Evolutionary conservation across 31 red algal species (phyloP).

Genomic region (Odonthalia washingtoniensis): DNA sequence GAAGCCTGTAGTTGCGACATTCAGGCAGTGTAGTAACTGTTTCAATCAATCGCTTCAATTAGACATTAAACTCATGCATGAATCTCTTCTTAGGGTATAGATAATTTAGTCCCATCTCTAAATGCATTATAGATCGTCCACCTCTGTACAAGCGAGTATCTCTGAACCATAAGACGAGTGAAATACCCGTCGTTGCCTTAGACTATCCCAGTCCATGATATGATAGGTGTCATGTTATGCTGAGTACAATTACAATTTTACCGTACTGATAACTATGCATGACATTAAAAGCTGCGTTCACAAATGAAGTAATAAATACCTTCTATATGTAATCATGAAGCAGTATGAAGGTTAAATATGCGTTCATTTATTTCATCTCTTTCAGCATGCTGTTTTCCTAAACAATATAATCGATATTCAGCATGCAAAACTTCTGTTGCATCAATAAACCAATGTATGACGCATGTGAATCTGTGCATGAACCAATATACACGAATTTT

Average conservation of each 20-base stretch:
- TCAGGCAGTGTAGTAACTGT: too few species aligned
- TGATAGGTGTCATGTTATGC: slow-evolving; percentile 19
- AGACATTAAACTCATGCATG: too few species aligned
- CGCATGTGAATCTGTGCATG: slow-evolving; percentile 3
- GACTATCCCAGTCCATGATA: slow-evolving; percentile 47
- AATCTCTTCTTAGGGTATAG: too few species aligned
- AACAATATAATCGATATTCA: slow-evolving; percentile 16
- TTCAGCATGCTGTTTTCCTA: slow-evolving; percentile 31
- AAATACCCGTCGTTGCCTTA: slow-evolving; percentile 30
- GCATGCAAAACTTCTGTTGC: neutral
- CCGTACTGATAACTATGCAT: slow-evolving; percentile 41
- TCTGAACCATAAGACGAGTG: slow-evolving; percentile 47
- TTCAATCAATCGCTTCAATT: too few species aligned
- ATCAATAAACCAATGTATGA: slow-evolving; percentile 9
- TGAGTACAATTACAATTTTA: slow-evolving; percentile 40
- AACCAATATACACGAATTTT: neutral
- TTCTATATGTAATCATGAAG: neutral
- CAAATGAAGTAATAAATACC: slow-evolving; percentile 32
- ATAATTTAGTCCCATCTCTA: too few species aligned
- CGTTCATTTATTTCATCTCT: slow-evolving; percentile 8
- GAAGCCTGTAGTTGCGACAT: too few species aligned
- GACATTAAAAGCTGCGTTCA: slow-evolving; percentile 36
- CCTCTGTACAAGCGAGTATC: slow-evolving; percentile 23
- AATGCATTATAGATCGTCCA: slow-evolving; percentile 9
- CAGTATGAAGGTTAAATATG: neutral